These are phyloP conservation scores for Leptographium procerum DNA, from an alignment of 2,329 filamentous ascomycete genomes.

Conservation along the genomic window DNA sequence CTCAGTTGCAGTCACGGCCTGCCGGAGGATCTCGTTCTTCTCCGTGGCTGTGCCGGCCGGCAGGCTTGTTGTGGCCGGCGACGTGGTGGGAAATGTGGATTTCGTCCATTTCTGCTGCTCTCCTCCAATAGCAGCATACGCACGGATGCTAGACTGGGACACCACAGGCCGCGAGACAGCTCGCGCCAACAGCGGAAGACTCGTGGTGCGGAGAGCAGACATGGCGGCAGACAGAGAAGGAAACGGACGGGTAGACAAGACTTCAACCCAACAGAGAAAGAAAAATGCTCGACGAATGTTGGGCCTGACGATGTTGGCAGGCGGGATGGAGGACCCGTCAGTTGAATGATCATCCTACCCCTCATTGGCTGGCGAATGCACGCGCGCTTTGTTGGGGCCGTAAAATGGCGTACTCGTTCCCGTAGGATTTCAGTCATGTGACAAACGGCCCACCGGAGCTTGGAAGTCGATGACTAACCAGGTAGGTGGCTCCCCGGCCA, in stretches of 20 bases:
- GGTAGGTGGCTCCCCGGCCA: background rate
- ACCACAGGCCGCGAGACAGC: background rate
- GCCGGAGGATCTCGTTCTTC: conserved; percentile 21
- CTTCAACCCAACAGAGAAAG: background rate
- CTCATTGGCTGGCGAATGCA: background rate
- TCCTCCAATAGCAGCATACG: background rate
- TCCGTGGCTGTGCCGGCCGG: background rate
- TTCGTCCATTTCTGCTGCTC: background rate
- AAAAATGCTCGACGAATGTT: background rate
- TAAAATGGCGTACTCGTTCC: no score
- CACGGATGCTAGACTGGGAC: background rate
- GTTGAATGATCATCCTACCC: background rate
- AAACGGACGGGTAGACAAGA: background rate
- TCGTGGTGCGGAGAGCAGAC: background rate
- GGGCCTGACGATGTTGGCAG: background rate
- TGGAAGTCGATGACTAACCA: background rate
- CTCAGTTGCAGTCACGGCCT: conserved; percentile 46
- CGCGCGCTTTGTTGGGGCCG: background rate
- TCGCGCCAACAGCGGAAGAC: background rate
- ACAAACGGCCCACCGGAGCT: background rate
- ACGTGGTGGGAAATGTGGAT: background rate
- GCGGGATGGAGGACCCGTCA: background rate
- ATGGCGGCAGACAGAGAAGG: background rate
- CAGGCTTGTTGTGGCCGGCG: background rate
- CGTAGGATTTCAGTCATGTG: background rate